Evolutionary conservation across 495 filamentous ascomycete genomes (phyloP), one percentile per base, ranked within the genome.

Genomic region (Aspergillus ellipticus): DNA sequence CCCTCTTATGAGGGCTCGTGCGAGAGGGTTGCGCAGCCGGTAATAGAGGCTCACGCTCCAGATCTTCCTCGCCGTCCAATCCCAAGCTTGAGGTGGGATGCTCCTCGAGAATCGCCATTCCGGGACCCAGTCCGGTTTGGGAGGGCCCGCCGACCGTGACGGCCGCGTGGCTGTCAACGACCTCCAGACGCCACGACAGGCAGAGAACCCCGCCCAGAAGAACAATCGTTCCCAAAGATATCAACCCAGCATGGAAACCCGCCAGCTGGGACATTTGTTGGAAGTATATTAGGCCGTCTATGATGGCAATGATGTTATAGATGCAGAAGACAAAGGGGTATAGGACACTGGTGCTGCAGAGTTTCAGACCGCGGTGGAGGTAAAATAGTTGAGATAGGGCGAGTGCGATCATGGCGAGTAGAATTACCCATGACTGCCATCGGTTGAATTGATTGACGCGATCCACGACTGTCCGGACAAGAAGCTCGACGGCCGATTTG

Each of bases 321-420:
- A 97, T 86, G 82, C 94, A 99, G 74, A 99, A 99, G 33, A 97
- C 91, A 63, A 97, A 88, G 6, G 94, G 94, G 74, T 99, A 99
- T 61, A 99, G 82, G 49, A 99, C 85, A 72, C 90, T 96, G 16
- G 94, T 97, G 50, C 91, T 96, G 69, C 93, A 91, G 39, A 97
- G 78, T 66, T 96, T 96, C 55, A 99, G 78, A 49, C 94, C 94
- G 17, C 89, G 82, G 69, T 99, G 93, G 31, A 99, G 83, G 66
- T 92, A 97, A 74, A 95, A 99, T 15, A 99, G 79, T 72, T 99
- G 94, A 28, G 86, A 85, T 35, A 99, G 82, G 3, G 94, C 94
- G 51, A 99, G 81, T 6, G 75, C 74, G 49, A 96, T 79, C 42
- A 99, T 86, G 15, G 82, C 88, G 17, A 97, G 67, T 13, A 99